Evolutionary conservation across 208 protist species (phyloP), one percentile per base, ranked within the genome.

Genomic region (Trypanosoma conorhini): DNA sequence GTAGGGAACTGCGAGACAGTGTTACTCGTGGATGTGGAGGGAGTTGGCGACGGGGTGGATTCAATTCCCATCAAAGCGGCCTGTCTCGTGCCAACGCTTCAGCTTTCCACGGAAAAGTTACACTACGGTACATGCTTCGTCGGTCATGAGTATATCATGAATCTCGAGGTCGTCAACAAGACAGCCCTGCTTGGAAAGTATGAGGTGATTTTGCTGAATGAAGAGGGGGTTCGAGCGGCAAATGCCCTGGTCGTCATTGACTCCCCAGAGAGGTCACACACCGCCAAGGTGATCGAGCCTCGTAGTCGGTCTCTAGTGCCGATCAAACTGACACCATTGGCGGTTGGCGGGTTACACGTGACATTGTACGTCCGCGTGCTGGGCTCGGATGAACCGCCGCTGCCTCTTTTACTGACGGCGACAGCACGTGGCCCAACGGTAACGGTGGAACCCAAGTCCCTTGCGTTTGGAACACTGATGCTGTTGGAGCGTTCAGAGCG

Each of bases 111-210:
- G 21, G 81, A 87, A 21, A 71, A 78, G 50, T 62, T 99, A 13
- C 62, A 94, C 74, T 98, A 93, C 70, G 95, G 94, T 60, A 76
- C 71, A 55, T 95, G 93, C 79, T 99, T 98, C 71, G 83, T 98
- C 38, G 83, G 88, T 26, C 80, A 98, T 74, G 76, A 86, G 26
- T 97, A 98, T 75, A 89, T 79, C 7, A 66, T 87, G 67, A 83
- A 89, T 62, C 61, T 99, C 9, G 82, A 92, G 68, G 76, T 99
- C 38, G 76, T 84, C 24, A 99, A 99, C 79, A 86, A 91, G 56
- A 95, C 88, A 0, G 85, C 91, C 30, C 76, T 98, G 57, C 83
- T 93, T 13, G 94, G 94, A 21, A 97, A 96, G 75, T 98, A 98
- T 77, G 86, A 97, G 61, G 55, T 99, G 10, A 70, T 84, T 28